Evolutionary conservation across 2,329 filamentous ascomycete species (phyloP).

Genomic region (Pleoardoris graminearum): DNA sequence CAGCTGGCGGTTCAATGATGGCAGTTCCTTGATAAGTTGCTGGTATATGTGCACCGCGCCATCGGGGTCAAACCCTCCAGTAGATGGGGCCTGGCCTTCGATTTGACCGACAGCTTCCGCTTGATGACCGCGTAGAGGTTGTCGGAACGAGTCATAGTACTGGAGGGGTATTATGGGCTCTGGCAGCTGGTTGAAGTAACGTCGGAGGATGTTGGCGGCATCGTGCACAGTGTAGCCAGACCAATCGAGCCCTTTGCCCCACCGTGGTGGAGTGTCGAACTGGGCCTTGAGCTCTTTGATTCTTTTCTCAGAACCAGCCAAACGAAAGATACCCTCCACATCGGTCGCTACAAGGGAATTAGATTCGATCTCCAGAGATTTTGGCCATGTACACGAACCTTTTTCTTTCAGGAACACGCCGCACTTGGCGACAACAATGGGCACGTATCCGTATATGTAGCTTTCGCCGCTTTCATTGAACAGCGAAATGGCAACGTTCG

Average conservation of each 20-base stretch:
- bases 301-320: slow-evolving; percentile 94
- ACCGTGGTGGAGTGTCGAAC: slow-evolving; percentile 86
- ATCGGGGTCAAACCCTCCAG: slow-evolving; percentile 73
- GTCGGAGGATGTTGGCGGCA: slow-evolving; percentile 91
- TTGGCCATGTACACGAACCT: slow-evolving; percentile 59
- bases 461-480: slow-evolving; percentile 90
- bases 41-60: slow-evolving; percentile 84
- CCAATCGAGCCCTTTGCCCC: slow-evolving; percentile 96
- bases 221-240: slow-evolving; percentile 97
- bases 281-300: slow-evolving; percentile 93
- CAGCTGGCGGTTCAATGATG: slow-evolving; percentile 88
- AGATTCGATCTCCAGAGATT: slow-evolving; percentile 17
- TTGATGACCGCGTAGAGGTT: slow-evolving; percentile 74
- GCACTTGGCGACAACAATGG: slow-evolving; percentile 97
- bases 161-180: slow-evolving; percentile 95
- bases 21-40: slow-evolving; percentile 86
- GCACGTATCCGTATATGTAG: slow-evolving; percentile 98
- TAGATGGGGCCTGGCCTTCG: slow-evolving; percentile 65
- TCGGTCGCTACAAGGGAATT: slow-evolving; percentile 70
- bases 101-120: slow-evolving; percentile 70
- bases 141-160: slow-evolving; percentile 87
- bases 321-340: slow-evolving; percentile 92
- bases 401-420: slow-evolving; percentile 97
- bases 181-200: slow-evolving; percentile 94
- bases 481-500: slow-evolving; percentile 96